Evolutionary conservation across 2,329 filamentous ascomycete species (phyloP).

Genomic region (Claviceps purpurea): DNA sequence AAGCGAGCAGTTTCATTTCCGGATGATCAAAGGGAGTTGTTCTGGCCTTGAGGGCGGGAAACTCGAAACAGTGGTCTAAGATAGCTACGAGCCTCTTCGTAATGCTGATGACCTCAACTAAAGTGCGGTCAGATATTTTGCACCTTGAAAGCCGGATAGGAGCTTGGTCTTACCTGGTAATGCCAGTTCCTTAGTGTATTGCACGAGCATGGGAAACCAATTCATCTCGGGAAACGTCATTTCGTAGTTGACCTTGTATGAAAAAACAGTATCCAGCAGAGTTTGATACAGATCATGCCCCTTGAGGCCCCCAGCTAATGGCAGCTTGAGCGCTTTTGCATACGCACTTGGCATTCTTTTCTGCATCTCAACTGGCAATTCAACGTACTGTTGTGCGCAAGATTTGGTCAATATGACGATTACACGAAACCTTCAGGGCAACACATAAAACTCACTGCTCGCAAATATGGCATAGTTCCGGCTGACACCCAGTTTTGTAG

Average conservation of each 20-base stretch:
- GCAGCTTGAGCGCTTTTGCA: slow-evolving; percentile 43
- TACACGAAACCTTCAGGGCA: background rate
- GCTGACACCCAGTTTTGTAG: slow-evolving; percentile 53
- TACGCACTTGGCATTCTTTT: slow-evolving; percentile 50
- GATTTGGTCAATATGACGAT: background rate
- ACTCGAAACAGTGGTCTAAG: slow-evolving; percentile 39
- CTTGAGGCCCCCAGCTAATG: slow-evolving; percentile 26
- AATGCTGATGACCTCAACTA: slow-evolving; percentile 38
- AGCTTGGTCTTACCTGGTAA: slow-evolving; percentile 50
- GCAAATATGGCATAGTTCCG: slow-evolving; percentile 58
- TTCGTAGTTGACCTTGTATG: slow-evolving; percentile 54
- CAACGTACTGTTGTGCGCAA: slow-evolving; percentile 32
- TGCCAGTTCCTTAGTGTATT: slow-evolving; percentile 56
- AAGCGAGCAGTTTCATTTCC: slow-evolving; percentile 58
- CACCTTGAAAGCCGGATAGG: background rate
- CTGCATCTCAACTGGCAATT: slow-evolving; percentile 51
- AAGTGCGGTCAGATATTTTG: slow-evolving; percentile 14
- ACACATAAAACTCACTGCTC: slow-evolving; percentile 37
- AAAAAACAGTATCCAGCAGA: slow-evolving; percentile 46
- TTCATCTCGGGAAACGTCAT: slow-evolving; percentile 65
- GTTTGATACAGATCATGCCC: slow-evolving; percentile 50
- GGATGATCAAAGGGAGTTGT: slow-evolving; percentile 48
- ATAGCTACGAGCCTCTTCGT: slow-evolving; percentile 30
- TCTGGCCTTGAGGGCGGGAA: slow-evolving; percentile 33
- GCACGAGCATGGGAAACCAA: slow-evolving; percentile 50